Base-by-base conservation (phyloP, 768 basidiomycete genomes). In the Mycena galopus region DNA sequence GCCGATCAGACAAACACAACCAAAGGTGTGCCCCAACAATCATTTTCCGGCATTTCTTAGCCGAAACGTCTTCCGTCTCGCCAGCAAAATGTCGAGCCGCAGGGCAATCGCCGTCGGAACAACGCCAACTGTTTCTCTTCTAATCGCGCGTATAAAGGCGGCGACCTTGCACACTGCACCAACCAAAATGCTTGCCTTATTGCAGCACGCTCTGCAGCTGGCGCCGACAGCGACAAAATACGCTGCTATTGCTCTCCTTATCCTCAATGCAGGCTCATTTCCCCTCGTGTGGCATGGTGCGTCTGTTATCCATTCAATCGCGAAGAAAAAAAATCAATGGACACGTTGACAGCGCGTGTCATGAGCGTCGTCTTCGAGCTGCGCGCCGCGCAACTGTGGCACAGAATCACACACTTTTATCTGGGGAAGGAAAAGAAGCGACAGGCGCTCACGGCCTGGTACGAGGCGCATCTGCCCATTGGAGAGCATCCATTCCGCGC, bases 401-500 rank as follows among this genome's bases (percentile, higher is more conserved):
- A 66, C 47, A 59, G 23, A 30, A 30, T 42, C 16, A 25, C 67
- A 1, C 61, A 62, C 19, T 44, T 47, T 30, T 62, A 47, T 23
- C 30, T 62, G 71, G 80, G 86, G 33, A 77, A 78, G 29, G 64
- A 76, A 21, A 70, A 74, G 12, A 83, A 81, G 51, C 69, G 79
- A 2, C 76, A 77, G 27, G 79, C 84, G 3, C 56, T 69, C 11
- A 21, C 33, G 33, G 64, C n/a, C 1, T 61, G 55, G 55, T 63
- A 58, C 37, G 73, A 74, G 56, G 16, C 51, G 23, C 60, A 32
- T 27, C 32, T 67, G 7, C 89, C 89, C 0, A 81, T 94, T 8
- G 92, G 92, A 0, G 76, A 77, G n/a, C 83, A 89, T 75, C 93
- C 93, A 1, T 88, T 93, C 53, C 83, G 87, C 55, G 73, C 82